Evolutionary conservation across 2,329 filamentous ascomycete genomes (phyloP), one percentile per base, ranked within the genome.

Genomic region (Madurella mycetomatis): DNA sequence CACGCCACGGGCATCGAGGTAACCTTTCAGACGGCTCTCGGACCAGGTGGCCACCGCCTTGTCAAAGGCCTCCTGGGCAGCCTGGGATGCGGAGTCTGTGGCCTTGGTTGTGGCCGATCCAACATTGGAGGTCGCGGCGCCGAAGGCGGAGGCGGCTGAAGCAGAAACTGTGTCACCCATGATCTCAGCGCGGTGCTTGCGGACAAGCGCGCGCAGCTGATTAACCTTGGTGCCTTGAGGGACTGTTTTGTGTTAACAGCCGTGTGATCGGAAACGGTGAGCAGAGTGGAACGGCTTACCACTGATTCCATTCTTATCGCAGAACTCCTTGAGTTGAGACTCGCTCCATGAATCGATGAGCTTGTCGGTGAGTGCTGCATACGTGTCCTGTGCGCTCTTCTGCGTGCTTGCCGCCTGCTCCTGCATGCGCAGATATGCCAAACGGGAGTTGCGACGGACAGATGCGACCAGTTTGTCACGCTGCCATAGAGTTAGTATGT

Each of bases 341-440:
- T 96, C 92, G 66, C 87, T 86, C 94, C 94, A 99, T 4, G 88
- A 85, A 64, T 95, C 86, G 66, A 97, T 87, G 50, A 96, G 77
- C 65, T 86, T 85, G 64, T 97, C 90, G 59, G 86, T 90, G 41
- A 97, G 74, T 46, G 84, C 87, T 49, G 86, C 76, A 63, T 91
- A 87, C 1, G 89, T 86, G 40, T 82, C 77, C 47, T 86, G 83
- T 12, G 86, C 85, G 42, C 82, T 86, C 37, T 83, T 78, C 9
- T 82, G 80, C 41, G 83, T 82, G 19, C 80, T 80, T 8, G 81
- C 77, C 42, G 82, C 72, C 62, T 84, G 75, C 13, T 82, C 80
- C 58, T 86, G 78, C n/a, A 81, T 70, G 66, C 84, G 86, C 50
- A 91, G 73, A 63, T 85, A 87, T 32, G 89, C 88, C 43, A 92